Conservation (phyloP, 108 stramenopile species). For the Cylindrotheca closterium region DNA sequence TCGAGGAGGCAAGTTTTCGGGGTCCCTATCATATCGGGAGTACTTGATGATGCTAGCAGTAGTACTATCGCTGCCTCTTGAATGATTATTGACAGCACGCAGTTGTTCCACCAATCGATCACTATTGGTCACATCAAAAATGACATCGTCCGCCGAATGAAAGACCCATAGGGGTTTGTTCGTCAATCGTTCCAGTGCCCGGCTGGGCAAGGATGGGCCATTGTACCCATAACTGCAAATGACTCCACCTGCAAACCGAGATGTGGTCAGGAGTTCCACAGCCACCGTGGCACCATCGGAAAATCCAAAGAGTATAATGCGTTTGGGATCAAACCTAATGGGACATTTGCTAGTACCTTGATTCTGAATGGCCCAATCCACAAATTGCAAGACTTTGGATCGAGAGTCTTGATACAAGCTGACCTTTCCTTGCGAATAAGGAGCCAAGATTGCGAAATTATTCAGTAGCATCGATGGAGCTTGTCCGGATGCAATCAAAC, state of each 20-base stretch:
- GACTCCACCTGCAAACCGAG: slow-evolving; percentile 55
- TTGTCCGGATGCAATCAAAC: slow-evolving; percentile 43
- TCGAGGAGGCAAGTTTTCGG: slow-evolving; percentile 36
- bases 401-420: slow-evolving; percentile 78
- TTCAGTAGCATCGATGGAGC: slow-evolving; percentile 56
- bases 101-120: slow-evolving; percentile 49
- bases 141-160: slow-evolving; percentile 79
- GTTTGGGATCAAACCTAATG: slow-evolving; percentile 43
- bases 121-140: slow-evolving; percentile 50
- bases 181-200: slow-evolving; percentile 58
- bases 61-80: neutral
- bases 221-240: slow-evolving; percentile 75
- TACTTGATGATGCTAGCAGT: slow-evolving; percentile 33
- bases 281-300: slow-evolving; percentile 82
- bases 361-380: slow-evolving; percentile 48
- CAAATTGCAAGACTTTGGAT: slow-evolving; percentile 55
- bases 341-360: slow-evolving; percentile 2
- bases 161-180: slow-evolving; percentile 74
- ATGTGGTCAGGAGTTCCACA: slow-evolving; percentile 73
- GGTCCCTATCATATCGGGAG: slow-evolving; percentile 45
- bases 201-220: slow-evolving; percentile 49
- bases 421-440: slow-evolving; percentile 58
- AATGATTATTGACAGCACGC: neutral
- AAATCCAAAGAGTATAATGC: slow-evolving; percentile 73
- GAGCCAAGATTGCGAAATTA: slow-evolving; percentile 73